These are phyloP conservation scores for Cryptococcus hybrid DNA, from an alignment of 1,284 basidiomycete species.

Conservation along the genomic window DNA sequence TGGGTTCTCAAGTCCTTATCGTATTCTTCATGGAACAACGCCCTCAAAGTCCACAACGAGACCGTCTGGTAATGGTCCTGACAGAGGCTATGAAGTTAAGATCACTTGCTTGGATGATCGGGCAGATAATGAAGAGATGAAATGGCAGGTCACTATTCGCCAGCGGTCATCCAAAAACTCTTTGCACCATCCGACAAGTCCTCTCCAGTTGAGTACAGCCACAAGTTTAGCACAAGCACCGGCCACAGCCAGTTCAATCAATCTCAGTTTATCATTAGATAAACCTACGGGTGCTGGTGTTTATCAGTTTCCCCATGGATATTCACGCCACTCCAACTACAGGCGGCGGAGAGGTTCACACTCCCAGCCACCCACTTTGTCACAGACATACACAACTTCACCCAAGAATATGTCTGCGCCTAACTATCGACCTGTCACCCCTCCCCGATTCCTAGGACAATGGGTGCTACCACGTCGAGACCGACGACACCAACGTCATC, in stretches of 20 bases:
- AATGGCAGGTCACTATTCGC: constrained; percentile 37
- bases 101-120: constrained; percentile 22
- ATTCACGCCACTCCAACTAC: constrained; percentile 27
- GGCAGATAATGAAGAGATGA: constrained; percentile 26
- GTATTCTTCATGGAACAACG: too few species aligned
- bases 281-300: constrained; percentile 38
- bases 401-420: not conserved
- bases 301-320: constrained; percentile 36
- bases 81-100: constrained; percentile 28
- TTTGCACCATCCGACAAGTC: constrained; percentile 1
- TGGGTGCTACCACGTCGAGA: not conserved
- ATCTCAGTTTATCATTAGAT: constrained; percentile 37
- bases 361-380: not conserved
- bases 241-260: constrained; percentile 31
- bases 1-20: not conserved
- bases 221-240: constrained; percentile 8
- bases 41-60: too few species aligned
- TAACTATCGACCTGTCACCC: not conserved
- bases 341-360: not conserved
- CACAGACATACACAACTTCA: not conserved
- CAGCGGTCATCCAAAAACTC: constrained; percentile 2
- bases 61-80: not conserved
- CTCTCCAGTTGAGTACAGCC: constrained; percentile 13
- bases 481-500: not conserved
- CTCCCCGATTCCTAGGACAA: not conserved